A percentile compares a stretch with the other conserved stretches of the same genome.
Conservation (phyloP, 202 grass and related monocot genomes). For the Setaria italica region DNA sequence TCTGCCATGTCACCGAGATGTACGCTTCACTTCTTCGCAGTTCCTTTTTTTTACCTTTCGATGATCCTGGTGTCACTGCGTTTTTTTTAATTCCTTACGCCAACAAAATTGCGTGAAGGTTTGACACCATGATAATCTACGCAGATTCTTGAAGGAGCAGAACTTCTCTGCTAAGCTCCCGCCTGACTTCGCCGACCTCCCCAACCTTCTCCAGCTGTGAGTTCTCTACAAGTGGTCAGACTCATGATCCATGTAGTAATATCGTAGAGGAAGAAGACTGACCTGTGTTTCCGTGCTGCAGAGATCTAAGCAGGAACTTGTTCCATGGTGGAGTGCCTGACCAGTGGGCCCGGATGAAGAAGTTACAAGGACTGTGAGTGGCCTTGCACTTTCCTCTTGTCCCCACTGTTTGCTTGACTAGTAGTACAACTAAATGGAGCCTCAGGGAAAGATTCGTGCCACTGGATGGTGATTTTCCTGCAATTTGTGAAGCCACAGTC, state of each 20-base stretch:
- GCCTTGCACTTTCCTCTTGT: constrained; percentile 30
- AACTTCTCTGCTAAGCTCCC: constrained; percentile 75
- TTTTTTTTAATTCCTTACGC: not conserved
- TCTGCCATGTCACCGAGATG: constrained; percentile 72
- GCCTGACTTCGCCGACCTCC: constrained; percentile 65
- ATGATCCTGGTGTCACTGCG: not conserved
- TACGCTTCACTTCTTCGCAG: constrained; percentile 34
- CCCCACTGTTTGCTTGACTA: constrained; percentile 17
- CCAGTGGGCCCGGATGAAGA: constrained; percentile 73
- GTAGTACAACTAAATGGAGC: constrained; percentile 28
- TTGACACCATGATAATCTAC: not conserved
- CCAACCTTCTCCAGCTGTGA: constrained; percentile 80
- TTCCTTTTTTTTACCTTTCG: not conserved
- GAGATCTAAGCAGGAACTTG: constrained; percentile 80
- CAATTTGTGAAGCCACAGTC: constrained; percentile 29
- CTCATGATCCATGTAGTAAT: not conserved
- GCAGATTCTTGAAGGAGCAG: constrained; percentile 58
- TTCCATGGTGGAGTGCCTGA: constrained; percentile 70
- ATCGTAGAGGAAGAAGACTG: not conserved
- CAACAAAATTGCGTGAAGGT: not conserved
- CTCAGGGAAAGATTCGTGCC: not conserved
- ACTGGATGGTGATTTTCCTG: constrained; percentile 1
- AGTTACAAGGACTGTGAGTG: constrained; percentile 79
- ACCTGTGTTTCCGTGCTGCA: constrained; percentile 29
- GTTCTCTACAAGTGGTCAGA: not conserved